These are phyloP conservation scores for Plasmopara muralis DNA, from an alignment of 352 stramenopile species.

Conservation along the genomic window DNA sequence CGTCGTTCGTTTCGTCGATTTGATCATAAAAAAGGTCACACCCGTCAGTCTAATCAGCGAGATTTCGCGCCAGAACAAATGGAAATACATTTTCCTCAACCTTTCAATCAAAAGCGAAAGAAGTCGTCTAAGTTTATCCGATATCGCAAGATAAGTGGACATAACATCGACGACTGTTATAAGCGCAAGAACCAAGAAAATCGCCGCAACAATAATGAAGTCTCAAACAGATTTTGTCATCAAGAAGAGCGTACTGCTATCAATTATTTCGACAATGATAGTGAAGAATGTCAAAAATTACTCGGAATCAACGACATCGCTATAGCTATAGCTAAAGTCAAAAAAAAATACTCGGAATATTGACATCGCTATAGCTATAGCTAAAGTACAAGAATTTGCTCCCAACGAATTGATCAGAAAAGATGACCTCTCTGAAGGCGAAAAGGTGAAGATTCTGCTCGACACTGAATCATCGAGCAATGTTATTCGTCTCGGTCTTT, in stretches of 20 bases:
- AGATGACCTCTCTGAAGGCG: conserved; percentile 8
- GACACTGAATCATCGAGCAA: conserved; percentile 13
- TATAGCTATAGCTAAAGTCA: no score
- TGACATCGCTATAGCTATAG: no score
- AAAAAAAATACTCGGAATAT: no score
- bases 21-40: no score
- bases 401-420: conserved; percentile 10
- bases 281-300: neutral
- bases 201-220: neutral
- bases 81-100: neutral
- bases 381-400: neutral
- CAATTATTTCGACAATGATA: neutral
- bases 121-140: neutral
- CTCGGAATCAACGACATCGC: no score
- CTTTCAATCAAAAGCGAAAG: neutral
- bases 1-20: no score
- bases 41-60: no score
- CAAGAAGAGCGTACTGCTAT: neutral
- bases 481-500: conserved; percentile 7
- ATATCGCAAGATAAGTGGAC: neutral
- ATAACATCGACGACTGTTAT: neutral
- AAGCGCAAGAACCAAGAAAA: neutral
- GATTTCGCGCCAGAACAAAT: neutral
- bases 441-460: conserved; percentile 14
- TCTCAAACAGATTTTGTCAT: no score